These are phyloP conservation scores for Bocquillonia castaneifolia DNA, from an alignment of 441 rosid species.

Conservation along the genomic window DNA sequence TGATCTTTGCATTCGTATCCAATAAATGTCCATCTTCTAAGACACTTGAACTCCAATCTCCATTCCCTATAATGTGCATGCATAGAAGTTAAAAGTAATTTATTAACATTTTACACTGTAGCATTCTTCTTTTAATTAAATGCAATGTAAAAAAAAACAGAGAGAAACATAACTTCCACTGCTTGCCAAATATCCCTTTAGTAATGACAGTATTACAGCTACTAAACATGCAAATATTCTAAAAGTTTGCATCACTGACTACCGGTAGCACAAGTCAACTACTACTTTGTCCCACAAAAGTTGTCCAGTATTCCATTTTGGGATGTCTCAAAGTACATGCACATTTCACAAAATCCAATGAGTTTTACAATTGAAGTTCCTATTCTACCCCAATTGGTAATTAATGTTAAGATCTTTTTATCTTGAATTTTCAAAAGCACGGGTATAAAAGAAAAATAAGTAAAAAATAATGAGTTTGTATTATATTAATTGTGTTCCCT, in stretches of 20 bases:
- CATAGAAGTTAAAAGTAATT: constrained; percentile 4
- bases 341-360: too few species aligned
- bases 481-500: too few species aligned
- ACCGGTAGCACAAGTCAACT: not conserved
- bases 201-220: constrained; percentile 7
- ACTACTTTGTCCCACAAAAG: not conserved
- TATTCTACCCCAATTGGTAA: too few species aligned
- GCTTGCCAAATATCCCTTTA: not conserved
- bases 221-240: constrained; percentile 5
- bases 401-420: too few species aligned
- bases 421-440: too few species aligned
- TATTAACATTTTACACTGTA: not conserved
- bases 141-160: constrained; percentile 1
- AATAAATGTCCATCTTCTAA: constrained; percentile 38
- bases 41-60: constrained; percentile 26
- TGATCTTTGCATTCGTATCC: constrained; percentile 41
- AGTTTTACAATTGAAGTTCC: too few species aligned
- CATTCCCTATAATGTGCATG: constrained; percentile 42
- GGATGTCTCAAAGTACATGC: too few species aligned
- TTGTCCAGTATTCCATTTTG: too few species aligned
- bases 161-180: not conserved
- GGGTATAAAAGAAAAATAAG: too few species aligned
- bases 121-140: not conserved
- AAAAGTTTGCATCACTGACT: constrained; percentile 3
- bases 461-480: too few species aligned